Base-by-base conservation (phyloP, 1,284 basidiomycete species). In the Entoloma clypeatum region DNA sequence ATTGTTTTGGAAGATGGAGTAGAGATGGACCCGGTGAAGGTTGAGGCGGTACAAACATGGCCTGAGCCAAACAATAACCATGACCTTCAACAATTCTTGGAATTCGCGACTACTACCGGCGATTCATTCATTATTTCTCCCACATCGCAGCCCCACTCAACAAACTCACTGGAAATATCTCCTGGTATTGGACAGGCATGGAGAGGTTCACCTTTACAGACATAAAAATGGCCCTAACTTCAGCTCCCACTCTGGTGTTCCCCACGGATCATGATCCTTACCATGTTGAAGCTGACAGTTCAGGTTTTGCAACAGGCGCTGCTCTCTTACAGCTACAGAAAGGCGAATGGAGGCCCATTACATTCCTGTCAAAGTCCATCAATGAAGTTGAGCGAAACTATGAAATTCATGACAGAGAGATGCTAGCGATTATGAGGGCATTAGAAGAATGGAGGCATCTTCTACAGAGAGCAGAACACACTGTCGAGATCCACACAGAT, bases 71-170 rank as follows among this genome's bases (percentile, higher is more conserved):
- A 11, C 2, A 50, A 16, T 6, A 30, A 43, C 2, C 51, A 53
- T 24, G 50, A 59, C 16, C 19, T 54, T 1, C 47, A 53, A 29
- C 22, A 35, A 33, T 62, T 60, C 25, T 26, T 74, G 0, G 71
- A 69, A 2, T 65, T 26, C 51, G 56, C 5, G 69, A 68, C 44
- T 74, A 67, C 52, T 76, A 74, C 36, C 33, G 63, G 0, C 36
- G 58, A 0, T 77, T 75, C 44, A 65, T 77, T 11, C 22, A 56
- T 5, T 50, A 59, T 9, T 76, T 63, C 43, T 51, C 66, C 0
- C 41, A 57, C 3, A 54, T 67, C 14, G 57, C 57, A 1, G 13
- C 21, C 0, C 64, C 62, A 0, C 44, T 76, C 0, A 42, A 51
- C 24, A 30, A 45, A 0, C 50, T 67, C 0, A 61, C 58, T 0